Evolutionary conservation across 106 monocot genomes (phyloP), one percentile per base, ranked within the genome.

Genomic region (Dioscorea alata): DNA sequence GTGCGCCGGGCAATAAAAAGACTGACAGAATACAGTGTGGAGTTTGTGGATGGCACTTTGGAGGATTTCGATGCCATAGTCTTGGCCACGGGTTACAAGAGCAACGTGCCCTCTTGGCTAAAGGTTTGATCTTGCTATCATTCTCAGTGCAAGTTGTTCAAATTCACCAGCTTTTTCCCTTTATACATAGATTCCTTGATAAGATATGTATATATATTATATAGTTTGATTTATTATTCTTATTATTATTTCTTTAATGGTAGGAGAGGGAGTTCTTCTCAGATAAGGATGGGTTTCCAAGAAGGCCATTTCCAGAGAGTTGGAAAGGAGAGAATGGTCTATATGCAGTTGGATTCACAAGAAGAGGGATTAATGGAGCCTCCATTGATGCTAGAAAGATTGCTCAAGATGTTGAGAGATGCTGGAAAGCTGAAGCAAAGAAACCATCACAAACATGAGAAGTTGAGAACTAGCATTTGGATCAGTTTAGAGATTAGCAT

Each of bases 41-140:
- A 90, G 52, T 90, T 90, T 50, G 66, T 81, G 13, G 83, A 86
- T 32, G 83, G 83, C 17, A 50, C 69, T 23, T 64, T 42, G 1
- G 77, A 89, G 23, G 74, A 83, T 14, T 85, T 89, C 14, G 85
- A 85, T 52, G 89, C 82, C 2, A 63, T 90, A 14, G 57, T 90
- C 48, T 64, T 86, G 12, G 90, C 89, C 17, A 89, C 89, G 5
- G 89, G 89, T 9, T 89, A 83, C 69, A 74, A 71, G 53, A 89
- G 89, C 78, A 86, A 90, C 52, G 86, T 90, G 16, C 80, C 86
- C 13, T 78, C 69, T 50, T 90, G 90, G 90, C 57, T 90, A 17
- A 90, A 83, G 89, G 89, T 90, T 42, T 42, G 42, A 42, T 42
- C 10, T 42, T 42, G 10, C 42, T 42, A 6, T 42, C 42, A 28